phyloP scores from a whole-genome alignment of 768 basidiomycete species.

The Russula compacta region DNA sequence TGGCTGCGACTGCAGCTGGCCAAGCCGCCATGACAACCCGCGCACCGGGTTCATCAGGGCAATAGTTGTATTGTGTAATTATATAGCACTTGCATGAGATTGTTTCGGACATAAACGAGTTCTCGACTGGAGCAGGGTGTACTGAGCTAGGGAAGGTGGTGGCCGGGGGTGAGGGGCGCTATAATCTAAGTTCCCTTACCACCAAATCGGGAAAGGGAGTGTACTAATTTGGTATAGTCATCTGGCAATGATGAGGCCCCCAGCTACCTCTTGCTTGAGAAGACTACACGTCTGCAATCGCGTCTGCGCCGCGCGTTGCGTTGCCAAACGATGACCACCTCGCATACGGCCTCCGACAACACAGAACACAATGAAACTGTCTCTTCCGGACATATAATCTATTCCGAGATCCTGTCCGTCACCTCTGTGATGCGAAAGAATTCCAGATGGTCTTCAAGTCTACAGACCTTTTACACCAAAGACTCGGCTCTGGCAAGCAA shows the following conservation, averaged over 20 bases:
- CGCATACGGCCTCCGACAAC: neutral
- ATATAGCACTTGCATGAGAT: neutral
- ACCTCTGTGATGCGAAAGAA: constrained; percentile 97
- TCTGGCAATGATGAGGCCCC: neutral
- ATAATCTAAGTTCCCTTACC: neutral
- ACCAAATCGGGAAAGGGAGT: neutral
- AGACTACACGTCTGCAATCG: neutral
- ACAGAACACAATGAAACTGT: constrained; percentile 22
- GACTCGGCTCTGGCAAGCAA: constrained; percentile 66
- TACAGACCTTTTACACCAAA: constrained; percentile 47
- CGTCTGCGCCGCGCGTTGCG: neutral
- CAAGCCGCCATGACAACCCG: constrained; percentile 80
- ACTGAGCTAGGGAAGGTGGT: neutral
- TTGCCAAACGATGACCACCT: constrained; percentile 2
- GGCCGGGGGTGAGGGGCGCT: neutral
- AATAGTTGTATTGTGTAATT: constrained; percentile 12
- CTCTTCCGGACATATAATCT: constrained; percentile 69
- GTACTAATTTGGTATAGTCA: constrained; percentile 2
- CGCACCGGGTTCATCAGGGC: constrained; percentile 32
- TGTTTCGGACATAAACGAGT: neutral
- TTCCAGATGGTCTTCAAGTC: constrained; percentile 85
- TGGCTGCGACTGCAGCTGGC: constrained; percentile 86
- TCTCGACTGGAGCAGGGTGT: too few species aligned
- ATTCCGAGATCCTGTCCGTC: constrained; percentile 85
- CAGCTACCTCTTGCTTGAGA: neutral